Evolutionary conservation across 768 basidiomycete species (phyloP), one percentile per base, ranked within the genome.

Genomic region (Tylopilus sp.): DNA sequence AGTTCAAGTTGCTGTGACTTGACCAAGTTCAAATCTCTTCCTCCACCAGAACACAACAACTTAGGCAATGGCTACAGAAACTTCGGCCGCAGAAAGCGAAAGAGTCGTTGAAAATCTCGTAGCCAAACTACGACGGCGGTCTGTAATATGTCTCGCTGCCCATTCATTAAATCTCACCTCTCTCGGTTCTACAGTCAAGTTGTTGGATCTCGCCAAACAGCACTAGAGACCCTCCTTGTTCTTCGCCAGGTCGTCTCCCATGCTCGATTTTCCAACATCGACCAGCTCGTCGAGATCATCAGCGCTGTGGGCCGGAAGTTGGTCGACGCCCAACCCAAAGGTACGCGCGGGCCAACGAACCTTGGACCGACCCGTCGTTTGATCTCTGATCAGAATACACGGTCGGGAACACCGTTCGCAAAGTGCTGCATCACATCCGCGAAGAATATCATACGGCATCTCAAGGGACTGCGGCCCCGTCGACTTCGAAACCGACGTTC

Each of bases 311-410:
- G 95, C 4, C 76, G 82, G 57, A 81, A 80, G 57, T 69, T 99
- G 38, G 85, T 89, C 8, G 90, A 92, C 18, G 93, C 95, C 9
- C 94, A 98, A 65, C 93, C 95, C 12, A 97, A 95, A 83, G 95
- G 95, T 94, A 52, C 48, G 60, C 56, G 56, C 42, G 31, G 47
- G 40, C 51, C 43, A 17, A 26, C 47, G 36, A n/a, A 28, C 28
- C 43, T 39, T 31, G 18, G 40, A 46, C 51, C 43, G 18, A 26
- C 48, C 41, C 54, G 47, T 28, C 40, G 11, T 61, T 44, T 28
- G 6, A 18, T 53, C 8, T 36, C 13, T 13, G 11, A 15, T 48
- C 70, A 98, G 97, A 99, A 67, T 86, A 95, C 64, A 89, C 93
- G 40, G 88, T 97, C 31, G 93, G 93, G 21, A 98, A 98, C 67